These are phyloP conservation scores for Termitomyces eurrhizus DNA, from an alignment of 768 basidiomycete genomes.

Conservation along the genomic window DNA sequence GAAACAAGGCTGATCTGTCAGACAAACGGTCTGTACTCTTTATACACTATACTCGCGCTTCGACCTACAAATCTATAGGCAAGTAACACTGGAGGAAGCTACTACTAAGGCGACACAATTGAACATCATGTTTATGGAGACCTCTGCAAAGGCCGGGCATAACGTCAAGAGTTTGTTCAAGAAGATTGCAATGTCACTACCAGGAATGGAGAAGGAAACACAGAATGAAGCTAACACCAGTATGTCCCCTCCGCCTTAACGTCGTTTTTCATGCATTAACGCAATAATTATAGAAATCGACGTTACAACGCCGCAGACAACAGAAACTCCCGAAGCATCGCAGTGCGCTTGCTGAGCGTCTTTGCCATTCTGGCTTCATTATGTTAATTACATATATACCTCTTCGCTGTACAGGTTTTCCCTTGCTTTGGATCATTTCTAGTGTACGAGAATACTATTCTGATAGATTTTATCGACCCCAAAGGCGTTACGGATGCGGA, in stretches of 20 bases:
- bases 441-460: conserved; percentile 19
- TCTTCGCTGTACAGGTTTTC: conserved; percentile 9
- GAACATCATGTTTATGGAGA: conserved; percentile 98
- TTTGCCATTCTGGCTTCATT: conserved; percentile 13
- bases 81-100: conserved; percentile 98
- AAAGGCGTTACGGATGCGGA: neutral
- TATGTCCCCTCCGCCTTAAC: conserved; percentile 22
- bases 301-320: conserved; percentile 67
- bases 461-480: neutral
- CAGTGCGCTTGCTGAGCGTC: conserved; percentile 69
- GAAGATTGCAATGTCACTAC: conserved; percentile 97
- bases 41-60: conserved; percentile 3
- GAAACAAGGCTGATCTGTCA: conserved; percentile 98
- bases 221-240: conserved; percentile 57
- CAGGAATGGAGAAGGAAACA: conserved; percentile 88
- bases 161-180: conserved; percentile 99
- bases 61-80: conserved; percentile 45
- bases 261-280: conserved; percentile 8
- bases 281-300: conserved; percentile 69
- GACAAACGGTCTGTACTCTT: conserved; percentile 81
- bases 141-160: conserved; percentile 97
- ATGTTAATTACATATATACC: conserved; percentile 18
- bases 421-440: conserved; percentile 15
- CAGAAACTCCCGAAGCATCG: conserved; percentile 82
- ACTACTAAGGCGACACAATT: conserved; percentile 87